Conservation (phyloP, 164 flowering plant genomes). For the Stephania cephalantha region DNA sequence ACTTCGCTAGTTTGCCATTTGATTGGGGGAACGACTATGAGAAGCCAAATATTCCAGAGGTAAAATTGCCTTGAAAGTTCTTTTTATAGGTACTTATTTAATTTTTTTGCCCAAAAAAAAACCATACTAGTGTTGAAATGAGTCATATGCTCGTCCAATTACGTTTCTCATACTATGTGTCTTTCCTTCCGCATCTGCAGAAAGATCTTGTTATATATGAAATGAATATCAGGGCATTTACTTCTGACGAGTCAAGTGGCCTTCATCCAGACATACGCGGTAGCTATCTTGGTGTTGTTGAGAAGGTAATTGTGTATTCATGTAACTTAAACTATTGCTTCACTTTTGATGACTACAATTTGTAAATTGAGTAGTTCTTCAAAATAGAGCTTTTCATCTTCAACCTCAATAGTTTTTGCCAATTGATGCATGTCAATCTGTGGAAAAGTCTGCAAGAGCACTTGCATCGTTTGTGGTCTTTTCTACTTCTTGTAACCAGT, state of each 20-base stretch:
- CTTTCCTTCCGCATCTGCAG: constrained; percentile 36
- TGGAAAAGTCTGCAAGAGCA: neutral
- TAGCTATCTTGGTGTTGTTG: constrained; percentile 87
- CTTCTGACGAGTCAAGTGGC: constrained; percentile 83
- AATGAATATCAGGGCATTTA: constrained; percentile 96
- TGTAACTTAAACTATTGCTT: neutral
- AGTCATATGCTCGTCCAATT: neutral
- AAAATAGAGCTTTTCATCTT: neutral
- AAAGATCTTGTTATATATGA: constrained; percentile 94
- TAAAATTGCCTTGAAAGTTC: constrained; percentile 16
- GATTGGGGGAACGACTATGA: constrained; percentile 81
- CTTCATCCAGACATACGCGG: constrained; percentile 63
- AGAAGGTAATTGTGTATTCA: constrained; percentile 49
- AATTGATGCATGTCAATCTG: too few relatives aligned
- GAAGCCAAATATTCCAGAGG: constrained; percentile 90
- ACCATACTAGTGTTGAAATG: neutral
- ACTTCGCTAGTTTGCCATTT: constrained; percentile 67
- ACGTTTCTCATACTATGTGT: neutral
- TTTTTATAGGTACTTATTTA: neutral
- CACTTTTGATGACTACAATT: neutral
- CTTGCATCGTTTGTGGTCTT: neutral
- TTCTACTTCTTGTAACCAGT: too few relatives aligned
- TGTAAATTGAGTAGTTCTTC: neutral
- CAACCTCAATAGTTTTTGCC: neutral
- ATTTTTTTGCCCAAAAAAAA: neutral